Conservation (phyloP, 169 alveolate species). For the Eimeria praecox region DNA sequence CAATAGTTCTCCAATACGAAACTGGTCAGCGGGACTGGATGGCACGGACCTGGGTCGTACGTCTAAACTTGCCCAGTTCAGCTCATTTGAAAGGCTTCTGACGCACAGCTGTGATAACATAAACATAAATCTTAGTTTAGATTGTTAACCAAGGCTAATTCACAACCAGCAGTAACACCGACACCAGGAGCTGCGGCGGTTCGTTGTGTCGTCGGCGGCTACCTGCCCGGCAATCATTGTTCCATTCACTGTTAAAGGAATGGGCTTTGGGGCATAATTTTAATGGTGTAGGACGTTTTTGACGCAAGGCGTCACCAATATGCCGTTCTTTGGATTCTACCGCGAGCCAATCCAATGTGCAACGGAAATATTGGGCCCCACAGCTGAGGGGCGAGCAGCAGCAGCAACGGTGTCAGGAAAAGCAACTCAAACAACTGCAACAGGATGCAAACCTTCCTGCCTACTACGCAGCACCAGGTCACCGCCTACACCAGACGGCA, state of each 20-base stretch:
- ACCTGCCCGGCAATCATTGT: background rate
- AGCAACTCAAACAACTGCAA: background rate
- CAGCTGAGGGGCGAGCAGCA: background rate
- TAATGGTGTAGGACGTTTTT: background rate
- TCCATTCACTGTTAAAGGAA: background rate
- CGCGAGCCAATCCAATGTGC: conserved; percentile 8
- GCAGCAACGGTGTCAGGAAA: background rate
- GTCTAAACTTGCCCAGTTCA: no score
- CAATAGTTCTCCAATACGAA: no score
- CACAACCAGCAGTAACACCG: background rate
- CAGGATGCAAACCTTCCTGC: background rate
- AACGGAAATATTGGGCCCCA: background rate
- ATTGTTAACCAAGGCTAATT: background rate
- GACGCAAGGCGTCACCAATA: background rate
- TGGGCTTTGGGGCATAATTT: background rate
- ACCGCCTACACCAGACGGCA: background rate
- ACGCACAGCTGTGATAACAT: no score
- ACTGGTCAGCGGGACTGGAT: no score
- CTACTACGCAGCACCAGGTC: conserved; percentile 49
- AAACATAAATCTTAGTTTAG: background rate
- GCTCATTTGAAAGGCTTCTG: no score
- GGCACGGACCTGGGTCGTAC: no score
- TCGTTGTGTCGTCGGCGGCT: background rate
- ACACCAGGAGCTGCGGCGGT: background rate
- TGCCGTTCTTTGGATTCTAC: conserved; percentile 54